Evolutionary conservation across 163 green algal genomes (phyloP), one percentile per base, ranked within the genome.

Genomic region (Chloroidium sp.): DNA sequence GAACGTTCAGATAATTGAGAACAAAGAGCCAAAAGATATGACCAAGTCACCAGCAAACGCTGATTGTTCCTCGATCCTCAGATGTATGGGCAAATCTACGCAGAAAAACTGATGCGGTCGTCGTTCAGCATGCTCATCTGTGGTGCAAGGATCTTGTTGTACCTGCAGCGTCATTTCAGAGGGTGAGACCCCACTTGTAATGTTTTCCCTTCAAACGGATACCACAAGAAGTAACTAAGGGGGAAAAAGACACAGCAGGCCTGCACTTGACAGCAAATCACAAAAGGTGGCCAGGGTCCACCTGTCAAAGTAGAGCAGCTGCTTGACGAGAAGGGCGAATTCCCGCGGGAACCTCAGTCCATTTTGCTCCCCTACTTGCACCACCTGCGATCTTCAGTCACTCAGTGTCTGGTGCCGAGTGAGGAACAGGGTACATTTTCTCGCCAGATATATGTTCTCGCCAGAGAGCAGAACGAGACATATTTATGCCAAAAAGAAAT

Each of bases 251-350:
- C 36, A 36, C 36, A 36, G 36, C 36, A 36, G 36, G 36, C 36
- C 36, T 36, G 36, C 36, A 36, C 36, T 36, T 36, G 36, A 36
- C 36, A 36, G 36, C 36, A 36, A 36, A 36, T 36, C 36, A 36
- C 36, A 36, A 36, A 36, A 36, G 36, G 36, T 36, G 36, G 36
- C 36, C 36, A 36, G 36, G 36, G 36, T 36, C 36, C 36, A 76
- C 69, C 93, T 85, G 83, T 99, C 96, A 88, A 99, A 99, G 90
- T 99, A 99, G 3, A 99, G 87, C 67, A 98, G 83, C 88, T 99
- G 96, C 91, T 99, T 99, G 4, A 99, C 79, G 68, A 99, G 92
- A 68, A 99, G 84, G 0, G 92, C 96, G 90, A 99, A 99, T 85
- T 98, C 93, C 76, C 94, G 82, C 1, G 92, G 92, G 82, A 95